Conservation (phyloP, 305 asterid genomes). For the Ilex paraguariensis region DNA sequence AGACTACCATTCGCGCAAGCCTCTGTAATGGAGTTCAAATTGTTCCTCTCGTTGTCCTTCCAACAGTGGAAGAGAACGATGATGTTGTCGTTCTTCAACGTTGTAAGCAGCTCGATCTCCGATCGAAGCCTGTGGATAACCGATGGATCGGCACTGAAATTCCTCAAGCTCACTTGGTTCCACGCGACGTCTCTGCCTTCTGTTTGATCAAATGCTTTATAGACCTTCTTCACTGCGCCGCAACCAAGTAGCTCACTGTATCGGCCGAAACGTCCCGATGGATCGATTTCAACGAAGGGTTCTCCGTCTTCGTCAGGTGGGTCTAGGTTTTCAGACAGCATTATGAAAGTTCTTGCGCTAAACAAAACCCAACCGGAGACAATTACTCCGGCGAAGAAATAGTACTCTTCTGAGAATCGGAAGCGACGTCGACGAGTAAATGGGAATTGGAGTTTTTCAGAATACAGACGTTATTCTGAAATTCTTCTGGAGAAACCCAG, state of each 20-base stretch:
- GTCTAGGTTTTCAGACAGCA: not conserved
- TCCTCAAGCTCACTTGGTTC: slow-evolving; percentile 2
- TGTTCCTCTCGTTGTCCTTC: slow-evolving; percentile 27
- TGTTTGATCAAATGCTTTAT: not conserved
- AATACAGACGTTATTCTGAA: too few relatives aligned
- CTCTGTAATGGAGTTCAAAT: slow-evolving; percentile 44
- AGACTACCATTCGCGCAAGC: slow-evolving; percentile 39
- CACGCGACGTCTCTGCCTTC: slow-evolving; percentile 1
- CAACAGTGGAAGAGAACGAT: slow-evolving; percentile 19
- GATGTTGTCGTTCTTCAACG: not conserved
- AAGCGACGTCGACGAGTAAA: too few relatives aligned
- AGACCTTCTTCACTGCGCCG: not conserved
- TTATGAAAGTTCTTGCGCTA: not conserved
- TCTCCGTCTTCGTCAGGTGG: not conserved
- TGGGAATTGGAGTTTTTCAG: too few relatives aligned
- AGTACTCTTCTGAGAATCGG: too few relatives aligned
- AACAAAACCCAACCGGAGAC: too few relatives aligned
- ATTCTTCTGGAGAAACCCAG: too few relatives aligned
- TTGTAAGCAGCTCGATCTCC: not conserved
- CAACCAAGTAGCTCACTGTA: not conserved
- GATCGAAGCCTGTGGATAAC: not conserved
- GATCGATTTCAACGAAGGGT: not conserved
- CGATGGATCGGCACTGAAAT: not conserved
- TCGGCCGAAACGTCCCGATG: not conserved
- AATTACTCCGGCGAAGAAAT: too few relatives aligned